Conservation (phyloP, 306 rosid genomes). For the Notholithocarpus densiflorus region DNA sequence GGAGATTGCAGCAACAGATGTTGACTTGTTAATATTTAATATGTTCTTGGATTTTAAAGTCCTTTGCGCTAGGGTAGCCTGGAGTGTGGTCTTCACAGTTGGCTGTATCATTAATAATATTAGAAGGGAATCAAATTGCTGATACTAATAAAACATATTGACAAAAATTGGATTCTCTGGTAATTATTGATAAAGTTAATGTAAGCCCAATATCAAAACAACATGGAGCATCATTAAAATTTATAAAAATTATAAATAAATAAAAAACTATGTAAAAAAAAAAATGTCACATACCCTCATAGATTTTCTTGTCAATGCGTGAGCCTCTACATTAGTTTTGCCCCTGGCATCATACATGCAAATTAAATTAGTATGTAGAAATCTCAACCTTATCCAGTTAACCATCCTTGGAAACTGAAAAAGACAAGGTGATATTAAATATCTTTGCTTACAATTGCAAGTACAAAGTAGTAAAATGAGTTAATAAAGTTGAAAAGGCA, state of each 20-base stretch:
- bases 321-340: slow-evolving; percentile 37
- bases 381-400: slow-evolving; percentile 4
- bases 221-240: neutral
- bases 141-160: neutral
- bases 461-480: neutral
- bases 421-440: neutral
- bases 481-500: neutral
- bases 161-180: neutral
- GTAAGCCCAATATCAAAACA: neutral
- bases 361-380: slow-evolving; percentile 20
- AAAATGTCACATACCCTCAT: slow-evolving; percentile 44
- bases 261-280: neutral
- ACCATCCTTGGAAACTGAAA: neutral
- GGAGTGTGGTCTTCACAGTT: slow-evolving; percentile 42
- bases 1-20: slow-evolving; percentile 34
- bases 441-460: neutral
- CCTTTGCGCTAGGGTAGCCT: slow-evolving; percentile 35
- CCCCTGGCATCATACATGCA: slow-evolving; percentile 44
- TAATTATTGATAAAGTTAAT: neutral
- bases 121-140: slow-evolving; percentile 10
- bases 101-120: slow-evolving; percentile 44
- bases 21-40: slow-evolving; percentile 30
- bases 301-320: slow-evolving; percentile 45
- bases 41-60: slow-evolving; percentile 41
- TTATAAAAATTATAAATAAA: neutral